These are phyloP conservation scores for Millerozyma acaciae DNA, from an alignment of 805 yeast genomes.

Conservation along the genomic window DNA sequence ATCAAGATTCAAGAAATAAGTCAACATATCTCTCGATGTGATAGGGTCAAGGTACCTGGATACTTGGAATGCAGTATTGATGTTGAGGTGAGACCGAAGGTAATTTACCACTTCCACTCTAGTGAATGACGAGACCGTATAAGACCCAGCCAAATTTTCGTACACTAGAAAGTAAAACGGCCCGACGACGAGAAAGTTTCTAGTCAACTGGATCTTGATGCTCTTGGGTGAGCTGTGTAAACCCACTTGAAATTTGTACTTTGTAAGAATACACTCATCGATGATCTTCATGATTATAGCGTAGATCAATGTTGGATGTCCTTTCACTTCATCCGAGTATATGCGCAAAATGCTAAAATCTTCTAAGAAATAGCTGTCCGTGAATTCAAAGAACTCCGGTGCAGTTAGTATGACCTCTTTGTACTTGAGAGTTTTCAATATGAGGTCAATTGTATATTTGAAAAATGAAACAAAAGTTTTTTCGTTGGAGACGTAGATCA, in stretches of 20 bases:
- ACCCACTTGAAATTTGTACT: neutral
- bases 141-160: neutral
- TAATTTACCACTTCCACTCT: constrained; percentile 8
- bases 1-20: constrained; percentile 9
- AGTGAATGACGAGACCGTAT: constrained; percentile 4
- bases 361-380: constrained; percentile 12
- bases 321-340: constrained; percentile 17
- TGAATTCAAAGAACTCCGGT: neutral
- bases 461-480: constrained; percentile 5
- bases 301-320: constrained; percentile 15
- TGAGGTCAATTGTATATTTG: constrained; percentile 3
- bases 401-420: neutral
- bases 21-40: constrained; percentile 8
- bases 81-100: constrained; percentile 6
- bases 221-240: neutral
- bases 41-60: constrained; percentile 10
- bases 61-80: constrained; percentile 6
- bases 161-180: constrained; percentile 5
- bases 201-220: constrained; percentile 6
- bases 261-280: constrained; percentile 12
- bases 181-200: constrained; percentile 8
- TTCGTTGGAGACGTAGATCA: constrained; percentile 4
- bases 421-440: neutral
- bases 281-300: constrained; percentile 15
- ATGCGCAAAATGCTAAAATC: constrained; percentile 20